These are phyloP conservation scores for Excoecaria agallocha DNA, from an alignment of 345 rosid species.

Conservation along the genomic window DNA sequence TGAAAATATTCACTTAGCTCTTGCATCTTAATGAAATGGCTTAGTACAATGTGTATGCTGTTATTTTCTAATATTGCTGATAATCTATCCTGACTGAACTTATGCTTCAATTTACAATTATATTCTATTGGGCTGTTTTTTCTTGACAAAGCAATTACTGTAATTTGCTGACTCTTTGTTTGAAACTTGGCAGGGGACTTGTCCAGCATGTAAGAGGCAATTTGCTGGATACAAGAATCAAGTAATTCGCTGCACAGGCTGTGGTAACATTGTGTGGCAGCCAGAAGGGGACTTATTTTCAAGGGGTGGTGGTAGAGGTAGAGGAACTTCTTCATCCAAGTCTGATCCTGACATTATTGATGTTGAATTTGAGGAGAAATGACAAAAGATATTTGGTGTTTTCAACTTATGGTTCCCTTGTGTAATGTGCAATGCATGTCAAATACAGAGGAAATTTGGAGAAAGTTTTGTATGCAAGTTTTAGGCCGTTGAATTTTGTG, in stretches of 20 bases:
- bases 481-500: background rate
- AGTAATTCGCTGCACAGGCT: conserved; percentile 62
- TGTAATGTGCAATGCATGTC: background rate
- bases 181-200: conserved; percentile 57
- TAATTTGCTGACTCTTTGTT: background rate
- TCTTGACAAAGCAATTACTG: background rate
- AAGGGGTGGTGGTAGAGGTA: conserved; percentile 33
- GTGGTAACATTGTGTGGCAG: conserved; percentile 95
- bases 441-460: background rate
- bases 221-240: conserved; percentile 84
- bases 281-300: conserved; percentile 73
- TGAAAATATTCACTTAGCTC: background rate
- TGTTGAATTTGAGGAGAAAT: conserved; percentile 89
- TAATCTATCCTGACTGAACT: background rate
- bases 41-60: background rate
- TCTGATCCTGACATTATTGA: conserved; percentile 69
- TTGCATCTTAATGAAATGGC: background rate
- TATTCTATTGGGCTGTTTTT: background rate
- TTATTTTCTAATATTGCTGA: background rate
- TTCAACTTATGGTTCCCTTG: background rate
- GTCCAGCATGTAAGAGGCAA: conserved; percentile 89
- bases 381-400: conserved; percentile 16
- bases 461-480: background rate
- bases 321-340: conserved; percentile 35
- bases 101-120: background rate